A percentile compares a stretch with the other conserved stretches of the same genome.
These are phyloP conservation scores for Nicotiana rustica DNA, from an alignment of 305 asterid genomes.

Conservation along the genomic window DNA sequence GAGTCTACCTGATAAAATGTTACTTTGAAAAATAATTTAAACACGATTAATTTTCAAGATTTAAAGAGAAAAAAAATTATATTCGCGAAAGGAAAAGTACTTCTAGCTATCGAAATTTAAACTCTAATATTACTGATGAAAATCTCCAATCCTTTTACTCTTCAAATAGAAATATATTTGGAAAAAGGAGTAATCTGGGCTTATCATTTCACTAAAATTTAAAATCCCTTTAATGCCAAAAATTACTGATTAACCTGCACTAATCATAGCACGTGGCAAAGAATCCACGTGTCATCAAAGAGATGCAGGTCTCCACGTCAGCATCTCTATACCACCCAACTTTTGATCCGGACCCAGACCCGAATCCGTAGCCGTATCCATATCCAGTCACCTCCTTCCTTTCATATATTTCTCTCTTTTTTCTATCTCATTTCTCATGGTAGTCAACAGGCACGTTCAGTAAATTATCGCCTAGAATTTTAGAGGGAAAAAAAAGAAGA, in stretches of 20 bases:
- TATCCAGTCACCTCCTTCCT: neutral
- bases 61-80: no score
- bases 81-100: no score
- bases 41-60: no score
- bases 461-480: constrained; percentile 33
- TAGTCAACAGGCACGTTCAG: constrained; percentile 37
- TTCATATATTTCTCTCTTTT: neutral
- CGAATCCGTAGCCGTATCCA: constrained; percentile 21
- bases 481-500: neutral
- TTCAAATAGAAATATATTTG: no score
- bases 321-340: constrained; percentile 31
- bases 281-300: constrained; percentile 46
- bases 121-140: no score
- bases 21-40: no score
- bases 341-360: constrained; percentile 29
- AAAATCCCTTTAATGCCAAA: neutral
- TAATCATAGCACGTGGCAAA: constrained; percentile 41
- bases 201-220: neutral
- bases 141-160: no score
- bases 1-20: no score
- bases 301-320: constrained; percentile 38
- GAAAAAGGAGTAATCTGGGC: neutral
- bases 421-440: constrained; percentile 33
- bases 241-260: no score
- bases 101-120: no score